Base-by-base conservation (phyloP, 345 rosid genomes). In the Isatis tinctoria region DNA sequence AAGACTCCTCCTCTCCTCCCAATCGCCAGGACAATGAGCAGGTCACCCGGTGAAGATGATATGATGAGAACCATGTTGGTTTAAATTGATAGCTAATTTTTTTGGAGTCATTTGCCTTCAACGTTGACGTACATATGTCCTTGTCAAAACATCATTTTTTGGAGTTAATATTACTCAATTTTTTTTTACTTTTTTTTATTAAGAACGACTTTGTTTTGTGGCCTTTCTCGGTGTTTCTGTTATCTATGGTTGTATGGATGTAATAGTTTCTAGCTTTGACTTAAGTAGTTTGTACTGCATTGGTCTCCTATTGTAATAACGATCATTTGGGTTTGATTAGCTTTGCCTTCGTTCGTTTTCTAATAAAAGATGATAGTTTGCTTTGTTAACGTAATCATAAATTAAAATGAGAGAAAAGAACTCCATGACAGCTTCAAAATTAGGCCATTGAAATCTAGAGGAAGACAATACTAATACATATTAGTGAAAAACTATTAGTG, bases 1-100 rank as follows among this genome's bases (percentile, higher is more conserved):
- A 35, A 77, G 10, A 14, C 41, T 45, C 72, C 79, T 44, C 72
- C 76, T 48, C 57, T 77, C 10, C 76, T 77, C n/a, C 80, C 80
- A 13, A 16, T 77, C 1, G 53, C 33, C 10, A 65, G 12, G 33
- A 28, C 53, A 27, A 58, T 30, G 13, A 71, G 17, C 57, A 44
- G 10, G 48, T 59, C 12, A 18, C 4, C 62, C 3, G 67, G 24
- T 56, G 35, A 62, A 39, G 73, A 77, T 24, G 81, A 58, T 77
- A 59, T 26, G 41, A 65, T 59, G 68, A 66, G 41, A 59, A 65
- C 68, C 24, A 65, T 51, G 64, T 60, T 77, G 81, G 77, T 60
- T 65, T 71, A 77, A 58, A 49, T 49, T 49, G 68, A 28, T 22
- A 64, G n/a, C 54, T 39, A 65, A 22, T 22, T 71, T 71, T 54